Evolutionary conservation across 2,329 filamentous ascomycete species (phyloP).

Genomic region (Fusarium dlaminii): DNA sequence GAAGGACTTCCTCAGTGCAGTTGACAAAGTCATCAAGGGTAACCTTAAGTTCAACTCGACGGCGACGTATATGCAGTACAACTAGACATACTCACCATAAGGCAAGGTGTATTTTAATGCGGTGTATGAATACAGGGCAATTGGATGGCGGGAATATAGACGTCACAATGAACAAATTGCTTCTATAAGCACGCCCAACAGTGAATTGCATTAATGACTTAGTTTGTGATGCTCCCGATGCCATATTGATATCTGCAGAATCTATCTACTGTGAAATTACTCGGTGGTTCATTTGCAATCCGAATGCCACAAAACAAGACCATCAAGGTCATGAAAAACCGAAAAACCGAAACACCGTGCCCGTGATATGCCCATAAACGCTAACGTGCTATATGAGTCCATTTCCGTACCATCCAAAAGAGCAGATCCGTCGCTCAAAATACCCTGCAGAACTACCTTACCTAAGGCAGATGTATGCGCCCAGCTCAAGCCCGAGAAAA

Average conservation of each 20-base stretch:
- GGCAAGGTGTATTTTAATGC: slow-evolving; percentile 41
- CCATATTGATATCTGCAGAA: slow-evolving; percentile 21
- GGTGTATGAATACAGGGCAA: slow-evolving; percentile 49
- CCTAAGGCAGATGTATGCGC: not conserved
- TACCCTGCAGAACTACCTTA: not conserved
- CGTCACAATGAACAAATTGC: slow-evolving; percentile 37
- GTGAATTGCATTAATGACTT: not conserved
- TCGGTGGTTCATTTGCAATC: slow-evolving; percentile 3
- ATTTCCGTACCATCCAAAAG: slow-evolving; percentile 3
- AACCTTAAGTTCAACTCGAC: slow-evolving; percentile 99
- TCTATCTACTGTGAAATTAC: slow-evolving; percentile 29
- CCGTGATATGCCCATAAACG: slow-evolving; percentile 22
- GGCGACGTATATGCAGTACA: slow-evolving; percentile 98
- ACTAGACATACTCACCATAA: slow-evolving; percentile 65
- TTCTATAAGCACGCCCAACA: not conserved
- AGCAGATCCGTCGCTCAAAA: not conserved
- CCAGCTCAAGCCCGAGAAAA: slow-evolving; percentile 13
- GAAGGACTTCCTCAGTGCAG: slow-evolving; percentile 97
- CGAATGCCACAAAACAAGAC: slow-evolving; percentile 6
- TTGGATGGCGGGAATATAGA: slow-evolving; percentile 39
- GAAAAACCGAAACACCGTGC: slow-evolving; percentile 34
- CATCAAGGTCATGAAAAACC: slow-evolving; percentile 10
- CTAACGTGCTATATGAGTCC: slow-evolving; percentile 7
- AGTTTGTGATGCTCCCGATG: not conserved
- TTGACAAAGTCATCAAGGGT: slow-evolving; percentile 99